These are phyloP conservation scores for Fusarium zealandicum DNA, from an alignment of 2,329 filamentous ascomycete species.

Conservation along the genomic window DNA sequence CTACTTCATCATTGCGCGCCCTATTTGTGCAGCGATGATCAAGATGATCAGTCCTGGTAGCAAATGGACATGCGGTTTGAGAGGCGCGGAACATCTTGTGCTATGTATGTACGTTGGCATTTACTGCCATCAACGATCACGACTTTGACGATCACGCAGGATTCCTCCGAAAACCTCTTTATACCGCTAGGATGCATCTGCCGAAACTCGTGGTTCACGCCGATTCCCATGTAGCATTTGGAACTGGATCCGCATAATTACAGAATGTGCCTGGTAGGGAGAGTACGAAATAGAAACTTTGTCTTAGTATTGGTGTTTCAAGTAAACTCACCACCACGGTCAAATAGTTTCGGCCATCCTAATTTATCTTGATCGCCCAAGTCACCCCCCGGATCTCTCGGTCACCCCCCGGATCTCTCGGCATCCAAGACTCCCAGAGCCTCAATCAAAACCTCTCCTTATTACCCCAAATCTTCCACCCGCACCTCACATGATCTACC, in stretches of 20 bases:
- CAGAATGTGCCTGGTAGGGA: too few relatives aligned
- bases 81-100: not conserved
- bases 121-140: not conserved
- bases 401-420: conserved; percentile 14
- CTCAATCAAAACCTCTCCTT: not conserved
- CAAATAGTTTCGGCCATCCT: conserved; percentile 5
- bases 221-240: conserved; percentile 27
- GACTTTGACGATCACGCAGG: conserved; percentile 19
- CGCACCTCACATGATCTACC: conserved; percentile 11
- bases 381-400: conserved; percentile 19
- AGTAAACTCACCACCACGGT: conserved; percentile 15
- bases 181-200: not conserved
- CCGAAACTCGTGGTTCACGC: conserved; percentile 8
- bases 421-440: conserved; percentile 13
- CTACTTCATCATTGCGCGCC: not conserved
- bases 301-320: not conserved
- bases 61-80: conserved; percentile 1
- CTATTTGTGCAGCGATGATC: conserved; percentile 14
- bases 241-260: too few relatives aligned
- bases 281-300: not conserved
- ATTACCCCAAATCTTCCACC: conserved; percentile 1
- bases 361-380: conserved; percentile 16
- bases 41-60: conserved; percentile 24
- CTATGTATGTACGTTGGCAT: conserved; percentile 24
- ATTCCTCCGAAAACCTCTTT: conserved; percentile 19